Conservation (phyloP, 192 early-diverging fungal species). For the Mortierella claussenii region DNA sequence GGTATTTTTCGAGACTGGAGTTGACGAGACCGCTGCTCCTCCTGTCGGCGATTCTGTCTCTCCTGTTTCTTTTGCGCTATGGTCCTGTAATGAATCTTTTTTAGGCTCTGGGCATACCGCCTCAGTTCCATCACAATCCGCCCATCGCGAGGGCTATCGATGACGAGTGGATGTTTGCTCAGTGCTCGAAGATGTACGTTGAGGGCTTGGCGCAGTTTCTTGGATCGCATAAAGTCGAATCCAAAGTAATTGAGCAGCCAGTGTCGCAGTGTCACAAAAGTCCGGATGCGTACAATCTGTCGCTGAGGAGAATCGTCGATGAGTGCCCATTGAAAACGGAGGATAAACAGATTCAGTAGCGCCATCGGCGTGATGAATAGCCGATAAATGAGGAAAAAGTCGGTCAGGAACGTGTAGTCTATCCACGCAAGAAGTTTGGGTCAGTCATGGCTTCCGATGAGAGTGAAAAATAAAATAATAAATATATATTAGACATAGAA, state of each 20-base stretch:
- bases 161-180: constrained; percentile 50
- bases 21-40: background rate
- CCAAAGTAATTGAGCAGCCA: constrained; percentile 71
- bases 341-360: constrained; percentile 63
- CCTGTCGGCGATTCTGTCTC: constrained; percentile 10
- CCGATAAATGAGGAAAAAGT: constrained; percentile 72
- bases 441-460: no score
- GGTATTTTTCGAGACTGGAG: no score
- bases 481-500: background rate
- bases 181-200: constrained; percentile 53
- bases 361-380: constrained; percentile 65
- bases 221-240: constrained; percentile 62
- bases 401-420: constrained; percentile 70
- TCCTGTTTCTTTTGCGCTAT: constrained; percentile 23
- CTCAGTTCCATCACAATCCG: constrained; percentile 59
- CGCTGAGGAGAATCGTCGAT: constrained; percentile 58
- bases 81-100: constrained; percentile 25
- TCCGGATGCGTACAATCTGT: constrained; percentile 64
- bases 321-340: constrained; percentile 66
- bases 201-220: constrained; percentile 49
- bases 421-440: background rate
- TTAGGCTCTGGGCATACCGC: constrained; percentile 23
- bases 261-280: constrained; percentile 67
- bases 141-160: constrained; percentile 57
- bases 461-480: background rate